These are phyloP conservation scores for Acacia concinna DNA, from an alignment of 331 rosid genomes.

Conservation along the genomic window DNA sequence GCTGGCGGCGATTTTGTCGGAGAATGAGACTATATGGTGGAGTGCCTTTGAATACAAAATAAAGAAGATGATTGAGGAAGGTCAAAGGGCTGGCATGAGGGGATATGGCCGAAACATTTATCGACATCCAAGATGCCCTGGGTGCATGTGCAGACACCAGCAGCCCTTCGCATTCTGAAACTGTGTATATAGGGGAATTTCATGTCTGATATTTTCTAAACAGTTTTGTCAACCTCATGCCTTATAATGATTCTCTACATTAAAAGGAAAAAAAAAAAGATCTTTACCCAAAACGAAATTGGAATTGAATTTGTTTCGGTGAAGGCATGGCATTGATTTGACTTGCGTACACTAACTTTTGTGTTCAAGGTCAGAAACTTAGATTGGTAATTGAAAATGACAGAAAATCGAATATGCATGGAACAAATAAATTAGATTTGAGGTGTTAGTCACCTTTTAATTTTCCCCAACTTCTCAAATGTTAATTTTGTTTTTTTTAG, in stretches of 20 bases:
- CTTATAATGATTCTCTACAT: background rate
- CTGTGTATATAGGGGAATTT: background rate
- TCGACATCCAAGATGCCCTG: conserved; percentile 70
- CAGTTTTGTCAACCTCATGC: background rate
- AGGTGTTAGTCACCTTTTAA: too few relatives aligned
- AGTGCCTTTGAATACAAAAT: conserved; percentile 61
- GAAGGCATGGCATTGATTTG: background rate
- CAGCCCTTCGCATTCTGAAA: conserved; percentile 18
- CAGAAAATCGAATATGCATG: too few relatives aligned
- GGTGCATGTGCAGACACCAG: conserved; percentile 81
- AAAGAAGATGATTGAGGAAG: conserved; percentile 85
- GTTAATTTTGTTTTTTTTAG: too few relatives aligned
- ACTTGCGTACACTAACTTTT: background rate
- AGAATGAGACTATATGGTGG: conserved; percentile 72
- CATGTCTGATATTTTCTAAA: background rate
- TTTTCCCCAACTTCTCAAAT: too few relatives aligned
- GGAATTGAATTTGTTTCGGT: background rate
- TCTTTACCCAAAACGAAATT: background rate
- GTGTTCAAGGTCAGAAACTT: background rate
- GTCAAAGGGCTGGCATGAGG: conserved; percentile 59
- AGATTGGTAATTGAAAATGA: too few relatives aligned
- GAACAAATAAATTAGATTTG: too few relatives aligned
- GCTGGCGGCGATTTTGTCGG: conserved; percentile 70
- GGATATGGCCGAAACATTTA: conserved; percentile 80
- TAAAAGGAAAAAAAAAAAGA: background rate